Evolutionary conservation across 805 yeast species (phyloP).

Genomic region (Lachancea mirantina): DNA sequence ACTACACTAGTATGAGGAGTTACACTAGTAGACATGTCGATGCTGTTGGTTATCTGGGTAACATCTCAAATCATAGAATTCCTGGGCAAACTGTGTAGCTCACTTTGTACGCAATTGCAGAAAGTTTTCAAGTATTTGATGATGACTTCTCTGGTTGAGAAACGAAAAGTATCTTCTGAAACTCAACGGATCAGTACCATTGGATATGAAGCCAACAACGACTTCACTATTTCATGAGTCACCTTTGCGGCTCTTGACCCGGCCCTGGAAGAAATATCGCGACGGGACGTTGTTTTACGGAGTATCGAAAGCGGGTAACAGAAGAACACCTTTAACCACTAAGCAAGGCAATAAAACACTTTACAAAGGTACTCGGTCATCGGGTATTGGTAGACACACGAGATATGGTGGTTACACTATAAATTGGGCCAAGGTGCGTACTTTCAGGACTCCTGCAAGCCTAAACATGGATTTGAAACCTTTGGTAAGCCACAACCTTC

Average conservation of each 20-base stretch:
- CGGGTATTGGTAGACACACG: constrained; percentile 83
- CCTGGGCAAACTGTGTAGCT: too few species aligned
- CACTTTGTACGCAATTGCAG: neutral
- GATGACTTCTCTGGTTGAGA: too few species aligned
- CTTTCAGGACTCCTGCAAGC: constrained; percentile 72
- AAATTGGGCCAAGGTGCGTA: constrained; percentile 80
- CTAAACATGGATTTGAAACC: constrained; percentile 52
- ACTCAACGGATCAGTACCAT: neutral
- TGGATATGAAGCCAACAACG: constrained; percentile 44
- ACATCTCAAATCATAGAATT: too few species aligned
- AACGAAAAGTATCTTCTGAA: too few species aligned
- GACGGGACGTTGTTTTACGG: constrained; percentile 87
- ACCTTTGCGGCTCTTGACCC: constrained; percentile 43
- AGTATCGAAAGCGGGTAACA: constrained; percentile 65
- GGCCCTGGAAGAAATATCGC: constrained; percentile 84
- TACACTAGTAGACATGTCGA: too few species aligned
- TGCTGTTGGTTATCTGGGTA: too few species aligned
- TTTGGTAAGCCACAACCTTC: constrained; percentile 66
- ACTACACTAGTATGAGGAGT: too few species aligned
- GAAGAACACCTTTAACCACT: constrained; percentile 76
- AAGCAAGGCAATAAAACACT: constrained; percentile 91
- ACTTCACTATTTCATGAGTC: constrained; percentile 43
- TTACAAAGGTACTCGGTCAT: constrained; percentile 94
- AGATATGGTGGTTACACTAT: constrained; percentile 66
- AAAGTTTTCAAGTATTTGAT: too few species aligned